Base-by-base conservation (phyloP, 106 monocot species). In the Dendrobium nobile region DNA sequence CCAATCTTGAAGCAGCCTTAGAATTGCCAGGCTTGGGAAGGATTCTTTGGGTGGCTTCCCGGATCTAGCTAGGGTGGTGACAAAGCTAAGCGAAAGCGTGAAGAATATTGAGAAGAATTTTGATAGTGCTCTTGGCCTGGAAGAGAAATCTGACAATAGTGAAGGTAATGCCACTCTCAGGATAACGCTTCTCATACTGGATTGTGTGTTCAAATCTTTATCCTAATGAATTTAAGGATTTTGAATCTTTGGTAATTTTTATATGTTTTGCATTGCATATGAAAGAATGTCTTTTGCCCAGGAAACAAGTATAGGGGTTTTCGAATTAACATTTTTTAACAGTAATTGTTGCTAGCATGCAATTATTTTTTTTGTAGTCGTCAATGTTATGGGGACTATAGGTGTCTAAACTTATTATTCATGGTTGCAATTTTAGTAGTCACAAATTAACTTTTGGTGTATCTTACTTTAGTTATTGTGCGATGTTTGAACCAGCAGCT, bases 21-120 rank as follows among this genome's bases (percentile, higher is more conserved):
- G 68, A 48, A 96, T 96, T 94, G 94, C 97, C 84, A 95, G 95
- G 95, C 82, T 95, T 67, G 89, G 92, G 67, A 98, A 91, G 82
- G 97, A 92, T 55, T 99, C 98, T 18, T 78, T 99, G 67, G 95
- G 93, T 15, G 89, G 89, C 77, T 93, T 99, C 83, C 92, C 94
- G 80, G 92, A 99, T 88, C 85, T 99, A 16, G 98, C 98, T 28
- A 95, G 93, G 41, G 91, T 92, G 0, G 98, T 95, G 61, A 91
- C 83, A n/a, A 99, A 99, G 88, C 86, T 99, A 47, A 95, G 98
- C 67, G 92, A 99, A 82, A 99, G 98, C 80, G 98, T 99, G 19
- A 99, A 95, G 87, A 95, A 99, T 78, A 99, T 99, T 37, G 98
- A 95, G 89, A 99, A 93, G 87, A 99, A 99, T 81, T 99, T 99